phyloP scores from a whole-genome alignment of 73 alveolate species.

The Stentor roeselii region DNA sequence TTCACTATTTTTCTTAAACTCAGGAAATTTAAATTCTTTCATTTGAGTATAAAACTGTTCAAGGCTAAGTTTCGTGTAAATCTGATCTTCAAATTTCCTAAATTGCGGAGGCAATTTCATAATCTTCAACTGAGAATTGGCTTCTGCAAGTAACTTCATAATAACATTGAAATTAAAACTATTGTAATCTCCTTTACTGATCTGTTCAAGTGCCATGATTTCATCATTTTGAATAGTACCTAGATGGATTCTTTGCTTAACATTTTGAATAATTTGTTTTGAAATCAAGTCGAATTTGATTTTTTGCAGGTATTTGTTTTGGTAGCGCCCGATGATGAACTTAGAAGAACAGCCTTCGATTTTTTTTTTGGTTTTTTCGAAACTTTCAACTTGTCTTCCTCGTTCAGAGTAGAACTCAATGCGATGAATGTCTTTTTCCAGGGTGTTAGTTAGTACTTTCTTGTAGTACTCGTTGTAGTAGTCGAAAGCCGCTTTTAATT shows the following conservation, averaged over 20 bases:
- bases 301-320: not conserved
- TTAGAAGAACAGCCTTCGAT: not conserved
- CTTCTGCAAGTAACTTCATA: not conserved
- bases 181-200: not conserved
- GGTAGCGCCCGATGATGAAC: not conserved
- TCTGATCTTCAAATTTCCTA: not conserved
- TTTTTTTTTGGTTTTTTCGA: not conserved
- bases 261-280: not conserved
- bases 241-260: not conserved
- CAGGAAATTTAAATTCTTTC: not conserved
- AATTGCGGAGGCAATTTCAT: not conserved
- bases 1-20: not conserved
- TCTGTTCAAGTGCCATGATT: not conserved
- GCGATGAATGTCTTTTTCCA: slow-evolving; percentile 1
- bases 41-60: slow-evolving; percentile 1
- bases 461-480: not conserved
- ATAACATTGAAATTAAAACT: not conserved
- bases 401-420: not conserved
- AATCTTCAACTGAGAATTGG: not conserved
- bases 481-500: not conserved
- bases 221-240: not conserved
- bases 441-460: not conserved
- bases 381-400: not conserved
- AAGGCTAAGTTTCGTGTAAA: not conserved
- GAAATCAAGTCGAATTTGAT: not conserved